Conservation (phyloP, 768 basidiomycete genomes). For the Pisolithus sp. region DNA sequence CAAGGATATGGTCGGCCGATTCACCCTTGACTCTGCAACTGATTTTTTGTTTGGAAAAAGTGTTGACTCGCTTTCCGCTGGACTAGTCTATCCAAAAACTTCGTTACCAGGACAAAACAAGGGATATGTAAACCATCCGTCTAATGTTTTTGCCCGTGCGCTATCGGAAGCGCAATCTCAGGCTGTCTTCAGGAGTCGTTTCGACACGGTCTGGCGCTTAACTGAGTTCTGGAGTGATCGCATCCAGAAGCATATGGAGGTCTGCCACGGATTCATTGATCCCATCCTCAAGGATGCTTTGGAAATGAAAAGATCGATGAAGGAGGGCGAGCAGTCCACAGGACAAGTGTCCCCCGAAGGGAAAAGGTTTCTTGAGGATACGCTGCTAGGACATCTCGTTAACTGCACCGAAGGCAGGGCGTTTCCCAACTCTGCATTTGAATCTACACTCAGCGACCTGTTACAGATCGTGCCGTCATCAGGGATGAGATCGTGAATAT, state of each 20-base stretch:
- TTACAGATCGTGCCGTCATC: constrained; percentile 25
- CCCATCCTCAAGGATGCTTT: constrained; percentile 47
- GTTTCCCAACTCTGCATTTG: not conserved
- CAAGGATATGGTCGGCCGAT: constrained; percentile 48
- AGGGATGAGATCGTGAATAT: constrained; percentile 34
- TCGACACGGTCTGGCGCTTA: constrained; percentile 45
- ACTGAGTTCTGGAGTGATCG: constrained; percentile 47
- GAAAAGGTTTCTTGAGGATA: constrained; percentile 16
- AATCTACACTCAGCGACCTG: not conserved
- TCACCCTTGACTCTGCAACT: constrained; percentile 54
- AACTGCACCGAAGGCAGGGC: constrained; percentile 22
- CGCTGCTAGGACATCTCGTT: constrained; percentile 25
- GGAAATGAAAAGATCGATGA: constrained; percentile 27
- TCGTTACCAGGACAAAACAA: constrained; percentile 8
- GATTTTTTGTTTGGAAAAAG: constrained; percentile 51
- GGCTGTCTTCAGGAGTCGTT: constrained; percentile 33
- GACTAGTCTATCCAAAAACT: constrained; percentile 41
- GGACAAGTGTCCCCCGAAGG: constrained; percentile 7
- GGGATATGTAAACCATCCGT: constrained; percentile 22
- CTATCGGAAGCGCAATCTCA: constrained; percentile 44
- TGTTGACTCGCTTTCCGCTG: constrained; percentile 40
- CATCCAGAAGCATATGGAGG: constrained; percentile 37
- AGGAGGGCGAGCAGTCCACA: constrained; percentile 17
- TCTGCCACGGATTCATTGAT: constrained; percentile 46
- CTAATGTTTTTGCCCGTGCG: constrained; percentile 39